These are phyloP conservation scores for Botrytis porri DNA, from an alignment of 2,329 filamentous ascomycete species.

Conservation along the genomic window DNA sequence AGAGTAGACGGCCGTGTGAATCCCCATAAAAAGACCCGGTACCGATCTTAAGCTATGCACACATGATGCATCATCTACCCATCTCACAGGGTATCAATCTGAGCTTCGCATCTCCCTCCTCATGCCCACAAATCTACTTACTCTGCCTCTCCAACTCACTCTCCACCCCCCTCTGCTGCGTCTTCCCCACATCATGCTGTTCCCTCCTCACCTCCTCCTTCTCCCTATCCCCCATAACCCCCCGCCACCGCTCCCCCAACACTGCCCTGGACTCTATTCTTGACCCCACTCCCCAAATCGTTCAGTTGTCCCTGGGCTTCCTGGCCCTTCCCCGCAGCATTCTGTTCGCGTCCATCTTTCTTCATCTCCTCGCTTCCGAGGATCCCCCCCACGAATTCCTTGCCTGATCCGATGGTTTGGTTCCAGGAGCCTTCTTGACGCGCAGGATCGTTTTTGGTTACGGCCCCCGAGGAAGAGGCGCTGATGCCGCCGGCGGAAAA, in stretches of 20 bases:
- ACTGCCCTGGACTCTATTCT: conserved; percentile 65
- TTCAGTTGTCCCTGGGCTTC: conserved; percentile 79
- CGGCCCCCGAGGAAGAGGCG: conserved; percentile 65
- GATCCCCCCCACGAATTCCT: conserved; percentile 75
- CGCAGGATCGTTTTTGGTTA: conserved; percentile 69
- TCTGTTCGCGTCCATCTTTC: conserved; percentile 71
- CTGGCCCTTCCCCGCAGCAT: conserved; percentile 73
- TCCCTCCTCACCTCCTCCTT: conserved; percentile 63
- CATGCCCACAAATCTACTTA: neutral
- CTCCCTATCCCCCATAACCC: conserved; percentile 64
- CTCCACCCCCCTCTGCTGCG: conserved; percentile 78
- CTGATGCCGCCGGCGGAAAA: conserved; percentile 71
- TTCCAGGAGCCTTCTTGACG: conserved; percentile 75
- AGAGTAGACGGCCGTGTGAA: neutral
- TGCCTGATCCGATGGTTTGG: conserved; percentile 82
- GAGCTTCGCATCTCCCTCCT: neutral
- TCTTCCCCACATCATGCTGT: conserved; percentile 78
- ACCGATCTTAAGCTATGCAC: neutral
- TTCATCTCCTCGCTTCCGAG: conserved; percentile 76
- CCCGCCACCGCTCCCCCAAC: conserved; percentile 70
- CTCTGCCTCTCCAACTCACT: conserved; percentile 68
- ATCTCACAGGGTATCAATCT: neutral
- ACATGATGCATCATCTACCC: neutral
- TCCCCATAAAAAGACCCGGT: neutral
- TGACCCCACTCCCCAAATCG: conserved; percentile 67